These are phyloP conservation scores for Penicillium simplicissimum DNA, from an alignment of 495 filamentous ascomycete genomes.

Conservation along the genomic window DNA sequence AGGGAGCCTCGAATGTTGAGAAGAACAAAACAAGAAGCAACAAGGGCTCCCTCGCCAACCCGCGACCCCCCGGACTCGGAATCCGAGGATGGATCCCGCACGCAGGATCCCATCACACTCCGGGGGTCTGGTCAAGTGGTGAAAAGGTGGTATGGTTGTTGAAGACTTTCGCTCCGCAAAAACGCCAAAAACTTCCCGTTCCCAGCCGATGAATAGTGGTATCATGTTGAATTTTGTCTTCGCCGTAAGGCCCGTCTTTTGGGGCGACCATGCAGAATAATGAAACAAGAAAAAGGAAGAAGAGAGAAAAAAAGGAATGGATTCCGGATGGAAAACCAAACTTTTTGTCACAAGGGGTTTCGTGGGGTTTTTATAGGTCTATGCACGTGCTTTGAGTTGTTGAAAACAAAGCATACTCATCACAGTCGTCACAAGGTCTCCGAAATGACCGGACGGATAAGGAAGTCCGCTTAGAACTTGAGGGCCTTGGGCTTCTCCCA, in stretches of 20 bases:
- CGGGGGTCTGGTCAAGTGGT: slow-evolving; percentile 17
- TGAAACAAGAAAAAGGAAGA: slow-evolving; percentile 36
- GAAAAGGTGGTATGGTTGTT: slow-evolving; percentile 35
- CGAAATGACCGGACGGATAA: slow-evolving; percentile 19
- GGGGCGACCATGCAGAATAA: slow-evolving; percentile 48
- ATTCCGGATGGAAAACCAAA: slow-evolving; percentile 17
- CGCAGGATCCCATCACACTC: background rate
- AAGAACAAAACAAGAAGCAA: slow-evolving; percentile 7
- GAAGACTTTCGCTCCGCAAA: slow-evolving; percentile 48
- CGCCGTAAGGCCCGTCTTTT: slow-evolving; percentile 42
- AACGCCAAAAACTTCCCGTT: slow-evolving; percentile 50
- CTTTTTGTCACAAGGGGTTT: slow-evolving; percentile 19
- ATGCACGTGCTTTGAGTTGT: slow-evolving; percentile 58
- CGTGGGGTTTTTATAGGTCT: slow-evolving; percentile 34
- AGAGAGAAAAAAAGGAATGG: slow-evolving; percentile 26
- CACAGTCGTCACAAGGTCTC: slow-evolving; percentile 49
- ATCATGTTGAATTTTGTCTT: slow-evolving; percentile 58
- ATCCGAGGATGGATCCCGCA: background rate
- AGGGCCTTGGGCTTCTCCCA: slow-evolving; percentile 98
- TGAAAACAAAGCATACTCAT: slow-evolving; percentile 63
- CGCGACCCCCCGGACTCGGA: slow-evolving; percentile 9
- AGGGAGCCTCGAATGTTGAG: background rate
- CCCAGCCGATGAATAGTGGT: slow-evolving; percentile 53
- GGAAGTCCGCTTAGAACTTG: slow-evolving; percentile 64
- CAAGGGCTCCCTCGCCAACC: slow-evolving; percentile 10